phyloP scores from a whole-genome alignment of 2,329 filamentous ascomycete genomes.

The Xylariales sp. region DNA sequence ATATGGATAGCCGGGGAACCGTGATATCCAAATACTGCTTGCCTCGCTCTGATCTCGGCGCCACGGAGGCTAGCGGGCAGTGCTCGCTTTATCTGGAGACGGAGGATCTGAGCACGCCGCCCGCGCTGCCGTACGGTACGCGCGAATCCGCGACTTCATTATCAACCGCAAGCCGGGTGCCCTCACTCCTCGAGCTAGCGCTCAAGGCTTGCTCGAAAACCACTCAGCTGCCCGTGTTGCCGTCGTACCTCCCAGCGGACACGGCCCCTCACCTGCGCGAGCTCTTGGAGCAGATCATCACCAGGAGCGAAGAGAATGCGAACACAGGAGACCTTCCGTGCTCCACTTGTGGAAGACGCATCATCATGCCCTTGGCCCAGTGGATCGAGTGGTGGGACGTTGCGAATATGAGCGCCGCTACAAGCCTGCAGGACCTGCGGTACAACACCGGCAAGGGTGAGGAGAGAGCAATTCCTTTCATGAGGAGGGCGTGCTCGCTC shows the following conservation, averaged over 20 bases:
- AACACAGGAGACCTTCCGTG: constrained; percentile 44
- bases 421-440: background rate
- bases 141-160: constrained; percentile 5
- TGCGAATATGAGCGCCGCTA: background rate
- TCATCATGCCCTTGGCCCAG: constrained; percentile 47
- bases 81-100: constrained; percentile 12
- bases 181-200: constrained; percentile 47
- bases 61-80: constrained; percentile 1
- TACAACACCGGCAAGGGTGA: background rate
- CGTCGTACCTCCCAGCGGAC: constrained; percentile 36
- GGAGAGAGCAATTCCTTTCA: constrained; percentile 15
- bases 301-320: constrained; percentile 34
- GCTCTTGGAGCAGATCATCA: constrained; percentile 33
- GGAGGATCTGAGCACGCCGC: constrained; percentile 14
- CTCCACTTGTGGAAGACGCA: constrained; percentile 43
- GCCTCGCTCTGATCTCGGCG: constrained; percentile 8
- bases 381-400: constrained; percentile 62
- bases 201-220: constrained; percentile 41
- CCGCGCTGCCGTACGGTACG: constrained; percentile 9
- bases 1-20: constrained; percentile 22
- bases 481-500: constrained; percentile 38
- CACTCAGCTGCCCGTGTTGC: constrained; percentile 36
- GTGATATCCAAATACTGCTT: constrained; percentile 21
- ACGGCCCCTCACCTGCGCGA: constrained; percentile 32
- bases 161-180: constrained; percentile 29